Evolutionary conservation across 23 red algal species (phyloP).

Genomic region (Pyropia yezoensis): DNA sequence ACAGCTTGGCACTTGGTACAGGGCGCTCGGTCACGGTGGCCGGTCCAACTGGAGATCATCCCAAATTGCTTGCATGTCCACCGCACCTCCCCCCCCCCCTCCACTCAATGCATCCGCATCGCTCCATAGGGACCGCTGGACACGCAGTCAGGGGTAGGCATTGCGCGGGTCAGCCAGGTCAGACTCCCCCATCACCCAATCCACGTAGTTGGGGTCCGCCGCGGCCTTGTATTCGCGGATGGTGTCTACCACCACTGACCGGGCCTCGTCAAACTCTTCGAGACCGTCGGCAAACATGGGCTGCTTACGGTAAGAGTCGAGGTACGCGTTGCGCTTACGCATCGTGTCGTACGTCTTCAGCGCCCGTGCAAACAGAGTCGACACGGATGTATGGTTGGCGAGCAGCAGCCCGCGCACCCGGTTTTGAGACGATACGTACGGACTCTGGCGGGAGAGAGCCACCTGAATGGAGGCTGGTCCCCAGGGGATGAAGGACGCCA

Average conservation of each 20-base stretch:
- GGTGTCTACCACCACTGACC: slow-evolving; percentile 71
- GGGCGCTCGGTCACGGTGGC: no score
- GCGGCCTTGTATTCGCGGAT: slow-evolving; percentile 91
- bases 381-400: slow-evolving; percentile 93
- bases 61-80: no score
- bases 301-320: slow-evolving; percentile 75
- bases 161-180: no score
- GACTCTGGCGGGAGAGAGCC: slow-evolving; percentile 60
- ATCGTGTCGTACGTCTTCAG: slow-evolving; percentile 91
- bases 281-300: slow-evolving; percentile 53
- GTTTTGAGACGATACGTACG: slow-evolving; percentile 72
- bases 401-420: slow-evolving; percentile 91
- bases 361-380: slow-evolving; percentile 52
- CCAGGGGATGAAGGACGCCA: slow-evolving; percentile 75
- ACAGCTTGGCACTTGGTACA: no score
- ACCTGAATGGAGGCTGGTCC: slow-evolving; percentile 86
- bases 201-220: slow-evolving; percentile 74
- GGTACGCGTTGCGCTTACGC: slow-evolving; percentile 87
- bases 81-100: no score
- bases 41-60: no score
- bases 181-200: slow-evolving; percentile 19
- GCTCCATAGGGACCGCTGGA: no score
- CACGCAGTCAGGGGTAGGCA: no score
- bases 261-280: slow-evolving; percentile 90
- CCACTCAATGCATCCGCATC: no score